Base-by-base conservation (phyloP, 306 rosid genomes). In the Rubus parviflorus region DNA sequence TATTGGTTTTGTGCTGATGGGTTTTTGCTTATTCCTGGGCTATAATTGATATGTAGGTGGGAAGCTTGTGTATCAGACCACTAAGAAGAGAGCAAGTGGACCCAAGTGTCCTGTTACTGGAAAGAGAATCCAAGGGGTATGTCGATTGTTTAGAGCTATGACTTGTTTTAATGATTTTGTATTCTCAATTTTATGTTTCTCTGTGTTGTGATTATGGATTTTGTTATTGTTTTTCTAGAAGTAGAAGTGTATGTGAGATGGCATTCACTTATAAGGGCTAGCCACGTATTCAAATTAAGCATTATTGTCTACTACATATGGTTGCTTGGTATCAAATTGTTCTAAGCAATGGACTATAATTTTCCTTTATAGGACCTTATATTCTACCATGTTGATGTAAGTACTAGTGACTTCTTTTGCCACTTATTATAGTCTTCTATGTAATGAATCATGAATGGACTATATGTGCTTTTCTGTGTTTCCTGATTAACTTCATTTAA, bases 21-120 rank as follows among this genome's bases (percentile, higher is more conserved):
- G 23, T 30, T 22, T 14, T 19, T 8, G 25, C 30, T 49, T 47
- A 38, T 7, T 6, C n/a, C 42, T 4, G 0, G 4, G 13, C 15
- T 46, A 51, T 63, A 37, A 10, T 75, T 70, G 42, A 52, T 13
- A 4, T 76, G 10, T 71, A 76, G 75, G 83, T 25, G 82, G 82
- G 38, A 79, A 79, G 81, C 80, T 75, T 13, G 77, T 81, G 41
- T 81, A 81, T 20, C 81, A 81, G 84, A 75, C 67, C 54, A 61
- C 77, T 7, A 81, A 81, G 84, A 81, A 81, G 80, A 49, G 84
- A 45, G 84, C 84, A 5, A 80, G 83, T 47, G 83, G 83, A 23
- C 80, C 83, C 12, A 80, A 80, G 72, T 80, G 80, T 25, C 83
- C 80, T 57, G 83, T 80, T 6, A 80, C 83, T 10, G 80, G 83